phyloP scores from a whole-genome alignment of 2,329 filamentous ascomycete genomes.

The Huntiella savannae region DNA sequence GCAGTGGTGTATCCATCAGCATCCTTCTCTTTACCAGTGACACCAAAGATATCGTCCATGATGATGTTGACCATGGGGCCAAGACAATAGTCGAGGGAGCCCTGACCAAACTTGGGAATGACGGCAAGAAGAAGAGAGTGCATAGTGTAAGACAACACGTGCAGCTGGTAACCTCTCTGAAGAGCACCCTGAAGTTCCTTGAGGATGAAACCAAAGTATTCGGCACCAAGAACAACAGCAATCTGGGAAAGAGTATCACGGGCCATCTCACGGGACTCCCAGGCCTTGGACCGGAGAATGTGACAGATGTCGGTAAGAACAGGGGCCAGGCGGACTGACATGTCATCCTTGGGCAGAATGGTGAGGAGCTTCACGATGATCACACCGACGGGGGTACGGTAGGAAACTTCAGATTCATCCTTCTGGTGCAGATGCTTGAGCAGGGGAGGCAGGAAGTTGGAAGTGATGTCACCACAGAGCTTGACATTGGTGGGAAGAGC shows the following conservation, averaged over 20 bases:
- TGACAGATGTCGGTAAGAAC: slow-evolving; percentile 85
- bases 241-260: slow-evolving; percentile 77
- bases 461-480: slow-evolving; percentile 51
- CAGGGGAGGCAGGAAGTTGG: slow-evolving; percentile 59
- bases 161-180: slow-evolving; percentile 73
- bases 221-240: slow-evolving; percentile 65
- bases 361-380: slow-evolving; percentile 76
- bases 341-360: slow-evolving; percentile 52
- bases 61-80: slow-evolving; percentile 60
- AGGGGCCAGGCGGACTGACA: slow-evolving; percentile 57
- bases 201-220: slow-evolving; percentile 79
- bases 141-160: slow-evolving; percentile 86
- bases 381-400: slow-evolving; percentile 75
- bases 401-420: slow-evolving; percentile 82
- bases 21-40: slow-evolving; percentile 86
- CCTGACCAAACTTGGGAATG: slow-evolving; percentile 53
- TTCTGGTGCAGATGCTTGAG: slow-evolving; percentile 82
- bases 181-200: slow-evolving; percentile 75
- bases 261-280: slow-evolving; percentile 79
- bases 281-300: slow-evolving; percentile 73
- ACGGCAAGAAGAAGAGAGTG: slow-evolving; percentile 72
- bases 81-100: slow-evolving; percentile 79
- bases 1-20: slow-evolving; percentile 86
- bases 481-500: slow-evolving; percentile 50
- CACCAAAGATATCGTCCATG: slow-evolving; percentile 95